Evolutionary conservation across 345 rosid genomes (phyloP).

Genomic region (Citropsis articulata): DNA sequence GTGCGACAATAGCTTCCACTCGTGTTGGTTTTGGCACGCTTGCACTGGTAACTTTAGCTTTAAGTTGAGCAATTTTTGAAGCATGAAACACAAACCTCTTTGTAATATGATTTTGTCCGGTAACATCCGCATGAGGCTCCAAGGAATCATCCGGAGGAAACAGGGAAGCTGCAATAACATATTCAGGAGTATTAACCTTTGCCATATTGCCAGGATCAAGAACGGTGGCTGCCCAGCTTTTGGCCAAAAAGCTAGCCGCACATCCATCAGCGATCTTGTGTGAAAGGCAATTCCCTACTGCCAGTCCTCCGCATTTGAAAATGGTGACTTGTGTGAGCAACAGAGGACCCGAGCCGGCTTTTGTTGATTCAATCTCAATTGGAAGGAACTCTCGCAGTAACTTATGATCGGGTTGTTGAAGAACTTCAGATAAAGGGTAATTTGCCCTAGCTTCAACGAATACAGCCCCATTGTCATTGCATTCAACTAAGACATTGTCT

Average conservation of each 20-base stretch:
- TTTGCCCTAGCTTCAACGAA: constrained; percentile 19
- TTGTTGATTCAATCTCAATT: constrained; percentile 7
- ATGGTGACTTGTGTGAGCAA: constrained; percentile 25
- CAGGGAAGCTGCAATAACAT: neutral
- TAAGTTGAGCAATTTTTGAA: constrained; percentile 13
- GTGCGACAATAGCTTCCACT: constrained; percentile 21
- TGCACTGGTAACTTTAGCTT: neutral
- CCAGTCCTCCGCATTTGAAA: constrained; percentile 31
- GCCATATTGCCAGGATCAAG: neutral
- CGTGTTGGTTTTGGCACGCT: constrained; percentile 15
- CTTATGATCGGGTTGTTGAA: constrained; percentile 14
- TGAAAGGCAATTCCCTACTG: constrained; percentile 13
- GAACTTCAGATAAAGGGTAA: constrained; percentile 9
- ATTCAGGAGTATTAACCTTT: neutral
- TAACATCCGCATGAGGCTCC: neutral
- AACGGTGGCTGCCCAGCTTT: constrained; percentile 20
- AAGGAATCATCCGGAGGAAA: constrained; percentile 10
- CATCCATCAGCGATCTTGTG: constrained; percentile 27
- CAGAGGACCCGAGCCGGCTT: constrained; percentile 5
- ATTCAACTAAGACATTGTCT: constrained; percentile 4
- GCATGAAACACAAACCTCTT: constrained; percentile 24
- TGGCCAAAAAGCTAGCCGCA: constrained; percentile 10
- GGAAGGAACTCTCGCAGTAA: constrained; percentile 23
- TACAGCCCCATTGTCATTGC: constrained; percentile 16
- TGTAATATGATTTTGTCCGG: neutral